Evolutionary conservation across 2,329 filamentous ascomycete species (phyloP), one percentile per base, ranked within the genome.

Genomic region (Cladobotryum mycophilum): DNA sequence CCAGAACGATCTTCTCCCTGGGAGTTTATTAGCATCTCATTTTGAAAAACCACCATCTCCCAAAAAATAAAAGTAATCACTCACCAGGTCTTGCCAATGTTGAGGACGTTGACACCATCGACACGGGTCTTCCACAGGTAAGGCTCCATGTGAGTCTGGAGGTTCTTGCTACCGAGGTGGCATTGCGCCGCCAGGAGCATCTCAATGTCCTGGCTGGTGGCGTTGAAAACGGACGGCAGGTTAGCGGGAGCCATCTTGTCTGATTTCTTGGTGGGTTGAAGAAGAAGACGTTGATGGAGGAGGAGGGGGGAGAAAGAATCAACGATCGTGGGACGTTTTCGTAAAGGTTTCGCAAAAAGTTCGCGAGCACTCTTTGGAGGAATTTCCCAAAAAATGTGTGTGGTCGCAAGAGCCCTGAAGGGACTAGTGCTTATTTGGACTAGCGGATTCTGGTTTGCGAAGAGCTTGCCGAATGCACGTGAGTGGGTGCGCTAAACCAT

Each of bases 21-120:
- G 55, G 55, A 14, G 15, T 2, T 2, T 11, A 47, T 61, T 47
- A 58, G 58, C 38, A 45, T 42, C 35, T 18, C 14, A 8, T 37
- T 9, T 42, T n/a, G 2, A 30, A 30, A n/a, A n/a, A n/a, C n/a
- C 6, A 30, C 25, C 25, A 30, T 11, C 38, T 20, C 38, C 34
- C n/a, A n/a, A n/a, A n/a, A n/a, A n/a, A n/a, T n/a, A n/a, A n/a
- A n/a, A n/a, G n/a, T n/a, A n/a, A n/a, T 53, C 56, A 73, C 86
- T 62, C 85, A 95, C 90, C 91, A 99, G 78, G 93, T 99, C 89
- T 99, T 99, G 81, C 92, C 91, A 76, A 99, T 89, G 86, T 99
- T 99, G 76, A 99, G 82, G 64, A 99, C 84, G 76, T 99, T 99
- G 80, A 99, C 86, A 78, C 93, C 93, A 69, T 99, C 95, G 62